A percentile compares a stretch with the other conserved stretches of the same genome.
Conservation (phyloP, 208 protist species). For the Perkinsela sp. region DNA sequence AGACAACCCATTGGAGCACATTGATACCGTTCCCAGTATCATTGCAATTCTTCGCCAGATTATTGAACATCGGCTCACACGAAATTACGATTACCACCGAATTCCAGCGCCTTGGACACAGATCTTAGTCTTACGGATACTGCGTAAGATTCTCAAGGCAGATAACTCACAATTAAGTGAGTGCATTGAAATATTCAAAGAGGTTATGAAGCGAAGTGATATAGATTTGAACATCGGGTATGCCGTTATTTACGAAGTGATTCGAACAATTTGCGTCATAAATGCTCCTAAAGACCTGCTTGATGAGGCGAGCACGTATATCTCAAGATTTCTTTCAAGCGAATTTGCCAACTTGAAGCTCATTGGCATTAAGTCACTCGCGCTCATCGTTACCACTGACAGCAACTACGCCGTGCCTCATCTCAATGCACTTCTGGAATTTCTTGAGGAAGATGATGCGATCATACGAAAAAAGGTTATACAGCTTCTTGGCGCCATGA, state of each 20-base stretch:
- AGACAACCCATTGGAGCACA: constrained; percentile 14
- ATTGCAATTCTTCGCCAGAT: constrained; percentile 72
- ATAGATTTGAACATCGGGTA: constrained; percentile 60
- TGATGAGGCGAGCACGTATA: constrained; percentile 23
- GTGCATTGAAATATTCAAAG: constrained; percentile 34
- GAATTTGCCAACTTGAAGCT: constrained; percentile 72
- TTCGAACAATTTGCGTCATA: constrained; percentile 55
- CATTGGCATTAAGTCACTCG: constrained; percentile 70
- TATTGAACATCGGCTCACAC: constrained; percentile 51
- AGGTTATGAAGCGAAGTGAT: constrained; percentile 59
- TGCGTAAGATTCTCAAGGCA: constrained; percentile 31
- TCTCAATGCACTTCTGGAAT: constrained; percentile 72
- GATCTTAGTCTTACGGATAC: constrained; percentile 57
- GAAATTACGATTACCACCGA: constrained; percentile 76
- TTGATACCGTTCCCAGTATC: constrained; percentile 58
- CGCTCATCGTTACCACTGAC: constrained; percentile 57
- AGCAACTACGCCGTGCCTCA: constrained; percentile 47
- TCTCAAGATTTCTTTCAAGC: constrained; percentile 33
- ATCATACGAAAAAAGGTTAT: constrained; percentile 73
- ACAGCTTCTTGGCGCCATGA: constrained; percentile 74
- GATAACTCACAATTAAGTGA: constrained; percentile 11
- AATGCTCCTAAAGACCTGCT: constrained; percentile 53
- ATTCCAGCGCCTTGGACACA: constrained; percentile 88
- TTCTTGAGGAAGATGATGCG: constrained; percentile 68
- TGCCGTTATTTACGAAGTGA: constrained; percentile 42